Base-by-base conservation (phyloP, 2,329 filamentous ascomycete genomes). In the Neopestalotiopsis rosae region DNA sequence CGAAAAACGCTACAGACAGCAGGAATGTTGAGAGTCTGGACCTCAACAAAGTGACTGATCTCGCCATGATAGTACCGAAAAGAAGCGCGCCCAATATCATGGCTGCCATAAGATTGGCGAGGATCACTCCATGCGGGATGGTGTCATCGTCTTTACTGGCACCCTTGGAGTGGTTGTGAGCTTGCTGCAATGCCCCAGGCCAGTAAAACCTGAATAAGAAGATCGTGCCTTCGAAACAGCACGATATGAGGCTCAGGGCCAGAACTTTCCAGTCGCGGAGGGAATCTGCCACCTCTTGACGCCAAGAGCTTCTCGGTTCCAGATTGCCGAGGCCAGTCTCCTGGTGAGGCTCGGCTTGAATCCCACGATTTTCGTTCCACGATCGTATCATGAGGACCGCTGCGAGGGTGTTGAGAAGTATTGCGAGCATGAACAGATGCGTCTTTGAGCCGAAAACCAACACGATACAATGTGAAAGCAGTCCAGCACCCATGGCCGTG, bases 21-120 rank as follows among this genome's bases (percentile, higher is more conserved):
- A 67, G 74, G 9, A 20, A 34, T n/a, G 32, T 32, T 5, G 61
- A 6, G 38, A 59, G 24, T 49, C 20, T 7, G 30, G 49, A 45
- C 4, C n/a, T 38, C 5, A n/a, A 30, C 5, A 34, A 76, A 72
- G 14, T 76, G 71, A 6, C 61, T 68, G 32, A 67, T 45, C 56
- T 24, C 7, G 10, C 14, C n/a, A 56, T 73, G 1, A 74, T 75
- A 45, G 80, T 74, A 70, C 82, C 84, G 76, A 89, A 89, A 6
- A 85, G 71, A 32, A 89, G 81, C 1, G 87, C 88, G n/a, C 88
- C 87, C 6, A 88, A 81, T 77, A 89, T 88, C 77, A 88, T 88
- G 5, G 85, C 82, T 28, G 84, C 85, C 88, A 90, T 89, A 75
- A 90, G 88, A 56, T 82, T 83, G 58, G 85, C 84, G 70, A 89